Conservation (phyloP, 495 filamentous ascomycete species). For the Lindgomyces ingoldianus region DNA sequence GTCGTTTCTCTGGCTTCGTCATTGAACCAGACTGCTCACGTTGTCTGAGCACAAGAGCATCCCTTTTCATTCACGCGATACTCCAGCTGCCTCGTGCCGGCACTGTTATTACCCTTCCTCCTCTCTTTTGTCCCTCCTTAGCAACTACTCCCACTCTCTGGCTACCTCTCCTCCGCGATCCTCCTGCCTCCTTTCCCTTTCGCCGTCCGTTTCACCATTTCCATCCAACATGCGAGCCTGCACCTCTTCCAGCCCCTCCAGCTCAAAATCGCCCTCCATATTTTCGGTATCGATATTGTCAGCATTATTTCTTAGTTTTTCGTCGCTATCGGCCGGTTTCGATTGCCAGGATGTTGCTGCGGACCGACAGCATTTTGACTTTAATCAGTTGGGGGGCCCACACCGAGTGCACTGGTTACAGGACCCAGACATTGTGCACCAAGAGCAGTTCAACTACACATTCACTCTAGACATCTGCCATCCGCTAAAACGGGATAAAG, state of each 20-base stretch:
- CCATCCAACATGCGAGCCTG: conserved; percentile 15
- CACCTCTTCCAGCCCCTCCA: conserved; percentile 4
- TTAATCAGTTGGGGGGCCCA: conserved; percentile 68
- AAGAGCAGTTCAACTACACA: conserved; percentile 67
- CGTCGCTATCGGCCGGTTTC: conserved; percentile 49
- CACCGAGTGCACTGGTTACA: conserved; percentile 66
- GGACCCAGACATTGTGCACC: conserved; percentile 38
- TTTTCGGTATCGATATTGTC: conserved; percentile 14
- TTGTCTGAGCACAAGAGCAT: too few species aligned
- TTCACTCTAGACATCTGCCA: conserved; percentile 87
- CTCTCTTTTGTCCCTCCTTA: not conserved
- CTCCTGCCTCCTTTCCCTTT: conserved; percentile 12
- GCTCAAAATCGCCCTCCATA: not conserved
- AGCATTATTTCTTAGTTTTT: conserved; percentile 48
- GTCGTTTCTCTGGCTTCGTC: not conserved
- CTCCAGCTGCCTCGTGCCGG: not conserved
- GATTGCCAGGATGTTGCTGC: conserved; percentile 64
- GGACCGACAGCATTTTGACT: conserved; percentile 62
- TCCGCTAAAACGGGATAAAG: conserved; percentile 58
- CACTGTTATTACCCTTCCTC: not conserved
- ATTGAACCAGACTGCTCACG: too few species aligned
- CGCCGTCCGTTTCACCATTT: not conserved
- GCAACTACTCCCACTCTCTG: not conserved
- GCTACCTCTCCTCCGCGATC: not conserved
- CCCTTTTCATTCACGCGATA: not conserved